Percentiles rank a stretch among this genome's conserved stretches.
These are phyloP conservation scores for Zygosaccharomyces lentus DNA, from an alignment of 805 yeast genomes.

Conservation along the genomic window DNA sequence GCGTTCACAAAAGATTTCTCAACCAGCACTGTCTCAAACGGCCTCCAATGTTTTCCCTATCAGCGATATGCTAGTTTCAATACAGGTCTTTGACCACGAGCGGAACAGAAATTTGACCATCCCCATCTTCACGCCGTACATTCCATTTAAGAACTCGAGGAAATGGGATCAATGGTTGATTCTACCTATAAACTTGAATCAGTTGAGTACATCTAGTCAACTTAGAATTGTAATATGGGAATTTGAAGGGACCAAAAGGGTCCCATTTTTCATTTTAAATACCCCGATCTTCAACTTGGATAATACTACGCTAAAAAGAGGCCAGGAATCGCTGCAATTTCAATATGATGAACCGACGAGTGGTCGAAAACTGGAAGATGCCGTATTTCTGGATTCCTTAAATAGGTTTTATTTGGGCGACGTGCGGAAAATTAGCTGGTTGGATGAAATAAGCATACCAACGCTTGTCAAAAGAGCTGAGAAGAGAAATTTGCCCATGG, in stretches of 20 bases:
- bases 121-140: slow-evolving; percentile 48
- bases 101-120: slow-evolving; percentile 45
- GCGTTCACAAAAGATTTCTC: slow-evolving; percentile 44
- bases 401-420: slow-evolving; percentile 69
- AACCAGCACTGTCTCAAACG: slow-evolving; percentile 43
- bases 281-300: slow-evolving; percentile 53
- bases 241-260: slow-evolving; percentile 48
- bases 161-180: slow-evolving; percentile 71
- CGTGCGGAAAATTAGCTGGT: slow-evolving; percentile 59
- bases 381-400: slow-evolving; percentile 46
- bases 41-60: slow-evolving; percentile 37
- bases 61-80: slow-evolving; percentile 43
- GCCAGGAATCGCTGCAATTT: slow-evolving; percentile 57
- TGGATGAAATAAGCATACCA: slow-evolving; percentile 62
- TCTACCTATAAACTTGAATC: slow-evolving; percentile 67
- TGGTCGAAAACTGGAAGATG: slow-evolving; percentile 23
- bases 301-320: slow-evolving; percentile 61
- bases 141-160: slow-evolving; percentile 42
- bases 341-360: slow-evolving; percentile 34
- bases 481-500: slow-evolving; percentile 21
- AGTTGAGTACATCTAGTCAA: slow-evolving; percentile 60
- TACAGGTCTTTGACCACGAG: slow-evolving; percentile 40
- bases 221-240: slow-evolving; percentile 66
- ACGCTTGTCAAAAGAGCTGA: slow-evolving; percentile 36
- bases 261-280: slow-evolving; percentile 58